A percentile compares a stretch with the other conserved stretches of the same genome.
Conservation (phyloP, 768 basidiomycete genomes). For the Suillus placidus region DNA sequence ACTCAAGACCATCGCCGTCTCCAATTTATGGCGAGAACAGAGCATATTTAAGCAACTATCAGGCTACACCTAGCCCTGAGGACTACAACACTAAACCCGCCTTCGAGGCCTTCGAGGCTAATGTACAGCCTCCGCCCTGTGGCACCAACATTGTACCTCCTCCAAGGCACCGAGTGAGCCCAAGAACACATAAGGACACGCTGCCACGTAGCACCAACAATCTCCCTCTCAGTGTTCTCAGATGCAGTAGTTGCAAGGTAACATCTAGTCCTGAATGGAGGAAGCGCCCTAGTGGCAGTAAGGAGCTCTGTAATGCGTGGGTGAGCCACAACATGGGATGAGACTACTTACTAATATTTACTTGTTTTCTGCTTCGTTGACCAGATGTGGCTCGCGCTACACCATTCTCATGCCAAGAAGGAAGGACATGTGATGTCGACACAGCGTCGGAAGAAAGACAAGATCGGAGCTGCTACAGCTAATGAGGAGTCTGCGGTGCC, state of each 20-base stretch:
- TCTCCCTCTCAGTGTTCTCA: conserved; percentile 70
- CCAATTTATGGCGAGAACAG: conserved; percentile 31
- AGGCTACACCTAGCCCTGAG: conserved; percentile 40
- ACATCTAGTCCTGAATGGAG: conserved; percentile 89
- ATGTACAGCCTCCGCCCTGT: conserved; percentile 17
- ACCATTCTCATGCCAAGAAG: conserved; percentile 87
- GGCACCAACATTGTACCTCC: conserved; percentile 54
- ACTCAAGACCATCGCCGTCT: conserved; percentile 45
- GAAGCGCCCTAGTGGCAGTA: conserved; percentile 88
- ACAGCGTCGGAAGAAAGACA: conserved; percentile 67
- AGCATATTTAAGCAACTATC: conserved; percentile 39
- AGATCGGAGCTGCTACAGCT: conserved; percentile 33
- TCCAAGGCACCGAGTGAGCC: conserved; percentile 57
- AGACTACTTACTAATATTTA: conserved; percentile 12
- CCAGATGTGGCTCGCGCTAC: conserved; percentile 81
- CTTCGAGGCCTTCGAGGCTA: conserved; percentile 33
- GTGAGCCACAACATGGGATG: conserved; percentile 37
- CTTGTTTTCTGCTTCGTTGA: conserved; percentile 25
- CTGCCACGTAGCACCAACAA: conserved; percentile 49
- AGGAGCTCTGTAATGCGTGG: conserved; percentile 92
- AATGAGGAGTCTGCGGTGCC: conserved; percentile 28
- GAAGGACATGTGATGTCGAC: conserved; percentile 60
- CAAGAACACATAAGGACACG: conserved; percentile 51
- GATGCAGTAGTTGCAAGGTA: conserved; percentile 80
- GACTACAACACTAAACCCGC: conserved; percentile 41